Evolutionary conservation across 1,284 basidiomycete species (phyloP).

Genomic region (Volvariella surrecta): DNA sequence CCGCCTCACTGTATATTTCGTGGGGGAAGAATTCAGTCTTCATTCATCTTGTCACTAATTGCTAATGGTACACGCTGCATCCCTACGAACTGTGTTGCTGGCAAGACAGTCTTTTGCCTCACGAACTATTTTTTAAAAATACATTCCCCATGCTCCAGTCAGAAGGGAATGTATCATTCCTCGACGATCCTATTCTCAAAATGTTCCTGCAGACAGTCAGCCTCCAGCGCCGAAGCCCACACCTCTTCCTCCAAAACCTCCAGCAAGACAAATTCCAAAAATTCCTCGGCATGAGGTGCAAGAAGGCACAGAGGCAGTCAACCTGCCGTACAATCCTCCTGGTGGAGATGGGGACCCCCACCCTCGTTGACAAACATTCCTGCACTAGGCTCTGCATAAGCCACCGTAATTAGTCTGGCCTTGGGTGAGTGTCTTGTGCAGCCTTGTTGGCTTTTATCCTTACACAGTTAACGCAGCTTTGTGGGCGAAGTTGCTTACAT

Average conservation of each 20-base stretch:
- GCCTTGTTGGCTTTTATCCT: neutral
- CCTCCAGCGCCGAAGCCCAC: conserved; percentile 1
- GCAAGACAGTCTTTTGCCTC: too few relatives aligned
- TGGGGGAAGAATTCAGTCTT: too few relatives aligned
- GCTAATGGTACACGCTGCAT: too few relatives aligned
- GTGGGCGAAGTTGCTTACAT: conserved; percentile 66
- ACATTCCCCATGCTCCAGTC: too few relatives aligned
- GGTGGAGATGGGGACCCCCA: conserved; percentile 26
- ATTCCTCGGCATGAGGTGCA: conserved; percentile 28
- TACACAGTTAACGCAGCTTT: conserved; percentile 37
- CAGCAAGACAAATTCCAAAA: conserved; percentile 8
- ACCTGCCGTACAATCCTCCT: conserved; percentile 32
- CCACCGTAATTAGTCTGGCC: conserved; percentile 50
- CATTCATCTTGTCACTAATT: too few relatives aligned
- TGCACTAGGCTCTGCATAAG: conserved; percentile 45
- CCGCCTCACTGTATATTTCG: too few relatives aligned
- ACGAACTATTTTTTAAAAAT: too few relatives aligned
- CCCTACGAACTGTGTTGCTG: too few relatives aligned
- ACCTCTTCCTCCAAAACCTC: conserved; percentile 6
- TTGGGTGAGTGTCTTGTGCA: conserved; percentile 34
- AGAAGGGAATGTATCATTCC: neutral
- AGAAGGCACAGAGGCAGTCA: conserved; percentile 26
- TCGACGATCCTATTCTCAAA: neutral
- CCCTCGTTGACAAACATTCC: conserved; percentile 29
- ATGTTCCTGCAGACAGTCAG: neutral